Evolutionary conservation across 192 early-diverging fungal genomes (phyloP), one percentile per base, ranked within the genome.

Genomic region (Umbelopsis sp.): DNA sequence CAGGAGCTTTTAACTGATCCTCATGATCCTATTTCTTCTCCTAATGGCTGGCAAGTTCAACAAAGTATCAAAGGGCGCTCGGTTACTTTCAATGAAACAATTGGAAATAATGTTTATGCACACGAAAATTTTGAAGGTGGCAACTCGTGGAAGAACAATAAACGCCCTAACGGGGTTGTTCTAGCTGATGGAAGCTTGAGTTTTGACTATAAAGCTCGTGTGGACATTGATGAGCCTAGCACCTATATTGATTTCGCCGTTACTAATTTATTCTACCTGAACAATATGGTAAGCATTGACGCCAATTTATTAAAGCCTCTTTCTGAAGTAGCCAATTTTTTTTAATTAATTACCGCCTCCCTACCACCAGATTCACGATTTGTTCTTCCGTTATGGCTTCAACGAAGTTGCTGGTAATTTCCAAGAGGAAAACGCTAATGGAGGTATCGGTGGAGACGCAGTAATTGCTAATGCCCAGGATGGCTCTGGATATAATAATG

Each of bases 381-480:
- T 96, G 62, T 88, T 94, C 73, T 90, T 92, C 80, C 81, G 89
- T 47, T 98, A 96, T 76, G 97, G 97, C 0, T 98, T 98, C 69
- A 87, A 88, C 74, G 97, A 98, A 74, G 86, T 85, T 26, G 84
- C 95, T 3, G 97, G 97, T 9, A 98, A 98, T 76, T 98, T 98
- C 82, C 96, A 98, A 81, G 89, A 93, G 74, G 80, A 91, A 77
- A 98, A 98, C 72, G 84, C 92, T 69, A 86, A 83, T 52, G 91
- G 91, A n/a, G 95, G 95, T 10, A 73, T 78, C 44, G 93, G 85
- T 51, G 82, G 82, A 41, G 97, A 97, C 83, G 86, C 89, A n/a
- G 93, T 98, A 3, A 90, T 96, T 74, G 95, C 94, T 26, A 92
- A 93, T 77, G 94, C 92, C 11, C 97, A 98, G 78, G 94, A 97